Base-by-base conservation (phyloP, 108 stramenopile genomes). In the Cyclotella choctawhatcheeana region DNA sequence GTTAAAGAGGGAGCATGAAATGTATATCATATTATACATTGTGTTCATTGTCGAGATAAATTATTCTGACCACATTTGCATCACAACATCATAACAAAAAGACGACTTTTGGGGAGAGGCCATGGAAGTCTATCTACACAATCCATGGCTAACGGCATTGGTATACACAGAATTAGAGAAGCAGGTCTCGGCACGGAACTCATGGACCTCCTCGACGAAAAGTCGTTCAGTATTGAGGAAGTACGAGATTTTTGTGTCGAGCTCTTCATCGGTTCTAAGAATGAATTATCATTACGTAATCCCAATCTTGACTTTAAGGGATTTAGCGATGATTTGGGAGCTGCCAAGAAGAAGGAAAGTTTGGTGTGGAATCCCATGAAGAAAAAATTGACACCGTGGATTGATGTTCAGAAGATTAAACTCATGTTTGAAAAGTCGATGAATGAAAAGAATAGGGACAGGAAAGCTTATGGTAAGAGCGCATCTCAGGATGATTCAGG, bases 161-260 rank as follows among this genome's bases (percentile, higher is more conserved):
- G 78, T 21, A 18, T 86, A 26, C 85, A 86, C 54, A 72, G 76
- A 14, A 45, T 82, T 21, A 62, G 83, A 17, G 83, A 86, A 51
- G 67, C 70, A 0, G 86, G 81, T 12, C 48, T 77, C 2, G 34
- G 30, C n/a, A 35, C 71, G 18, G 53, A 67, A 50, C 27, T 76
- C 5, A 50, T 84, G 26, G 83, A 79, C 67, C 13, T 53, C 21
- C n/a, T 86, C 25, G 83, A 86, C 47, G 77, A 86, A 69, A 54
- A 76, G 0, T 29, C 47, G 4, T n/a, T 48, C 16, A 48, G 16
- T n/a, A 4, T 48, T n/a, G 17, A 48, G 12, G 47, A 48, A n/a
- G 4, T 48, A 4, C 18, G 18, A 4, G 47, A 48, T n/a, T 48
- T 10, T 10, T 48, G 47, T n/a, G 18, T 48, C 17, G 18, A n/a